Conservation (phyloP, 257 asterid species). For the Rhazya stricta region DNA sequence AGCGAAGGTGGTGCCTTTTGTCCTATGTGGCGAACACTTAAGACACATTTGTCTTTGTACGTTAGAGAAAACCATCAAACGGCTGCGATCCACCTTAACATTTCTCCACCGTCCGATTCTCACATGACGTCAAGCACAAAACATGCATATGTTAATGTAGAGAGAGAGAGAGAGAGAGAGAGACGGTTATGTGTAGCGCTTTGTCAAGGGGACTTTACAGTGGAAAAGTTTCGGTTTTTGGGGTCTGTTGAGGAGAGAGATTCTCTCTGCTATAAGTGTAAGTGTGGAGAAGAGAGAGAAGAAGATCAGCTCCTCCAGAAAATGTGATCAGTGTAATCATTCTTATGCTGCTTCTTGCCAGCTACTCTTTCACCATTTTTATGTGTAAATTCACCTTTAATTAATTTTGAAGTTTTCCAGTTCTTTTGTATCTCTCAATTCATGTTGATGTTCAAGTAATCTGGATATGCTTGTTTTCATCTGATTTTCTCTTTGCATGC, state of each 20-base stretch:
- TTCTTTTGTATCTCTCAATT: background rate
- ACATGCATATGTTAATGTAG: background rate
- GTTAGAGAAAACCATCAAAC: constrained; percentile 18
- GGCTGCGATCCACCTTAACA: constrained; percentile 8
- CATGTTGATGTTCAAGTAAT: background rate
- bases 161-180: background rate
- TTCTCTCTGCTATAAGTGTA: constrained; percentile 1
- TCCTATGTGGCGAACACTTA: constrained; percentile 24
- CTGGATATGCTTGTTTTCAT: background rate
- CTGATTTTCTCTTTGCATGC: background rate
- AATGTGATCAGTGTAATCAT: constrained; percentile 8
- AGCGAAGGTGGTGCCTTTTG: background rate
- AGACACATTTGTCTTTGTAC: background rate
- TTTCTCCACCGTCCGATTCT: constrained; percentile 28
- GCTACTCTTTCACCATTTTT: background rate
- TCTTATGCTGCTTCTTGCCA: background rate
- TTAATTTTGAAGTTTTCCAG: background rate
- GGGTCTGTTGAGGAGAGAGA: constrained; percentile 24
- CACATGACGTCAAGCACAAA: constrained; percentile 18
- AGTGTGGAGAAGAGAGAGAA: background rate
- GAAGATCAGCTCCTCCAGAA: background rate
- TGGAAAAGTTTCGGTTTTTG: constrained; percentile 19
- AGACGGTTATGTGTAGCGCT: background rate
- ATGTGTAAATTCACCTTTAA: background rate
- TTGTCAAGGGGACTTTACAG: constrained; percentile 11